phyloP scores from a whole-genome alignment of 2,329 filamentous ascomycete genomes.

The Knufia petricola region DNA sequence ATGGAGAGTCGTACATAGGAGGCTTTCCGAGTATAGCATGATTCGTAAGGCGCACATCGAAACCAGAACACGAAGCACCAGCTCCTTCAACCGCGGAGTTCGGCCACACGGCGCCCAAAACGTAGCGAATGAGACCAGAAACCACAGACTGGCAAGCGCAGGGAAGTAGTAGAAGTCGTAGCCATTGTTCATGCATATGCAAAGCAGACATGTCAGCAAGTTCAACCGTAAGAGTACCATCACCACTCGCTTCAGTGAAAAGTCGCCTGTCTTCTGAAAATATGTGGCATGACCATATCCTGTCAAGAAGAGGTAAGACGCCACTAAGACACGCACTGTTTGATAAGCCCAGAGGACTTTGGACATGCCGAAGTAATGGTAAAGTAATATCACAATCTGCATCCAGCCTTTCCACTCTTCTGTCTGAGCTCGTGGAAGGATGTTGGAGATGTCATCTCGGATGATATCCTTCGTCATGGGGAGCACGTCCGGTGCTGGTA shows the following conservation, averaged over 20 bases:
- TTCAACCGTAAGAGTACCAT: slow-evolving; percentile 50
- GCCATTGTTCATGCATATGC: slow-evolving; percentile 47
- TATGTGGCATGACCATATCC: slow-evolving; percentile 53
- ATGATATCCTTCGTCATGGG: too few species aligned
- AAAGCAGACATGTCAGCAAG: slow-evolving; percentile 43
- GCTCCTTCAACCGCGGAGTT: slow-evolving; percentile 36
- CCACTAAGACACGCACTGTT: slow-evolving; percentile 44
- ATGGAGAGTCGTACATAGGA: slow-evolving; percentile 35
- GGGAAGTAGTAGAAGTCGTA: slow-evolving; percentile 53
- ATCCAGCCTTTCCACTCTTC: slow-evolving; percentile 61
- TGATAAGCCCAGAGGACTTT: slow-evolving; percentile 45
- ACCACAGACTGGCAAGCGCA: slow-evolving; percentile 53
- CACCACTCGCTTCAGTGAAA: slow-evolving; percentile 44
- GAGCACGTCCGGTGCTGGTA: background rate
- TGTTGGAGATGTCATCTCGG: slow-evolving; percentile 14
- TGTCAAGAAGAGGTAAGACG: slow-evolving; percentile 53
- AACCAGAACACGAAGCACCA: slow-evolving; percentile 41
- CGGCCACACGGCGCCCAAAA: slow-evolving; percentile 34
- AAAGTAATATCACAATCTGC: slow-evolving; percentile 48
- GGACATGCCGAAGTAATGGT: slow-evolving; percentile 49
- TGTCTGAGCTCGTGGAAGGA: slow-evolving; percentile 47
- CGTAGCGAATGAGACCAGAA: slow-evolving; percentile 47
- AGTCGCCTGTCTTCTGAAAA: slow-evolving; percentile 48
- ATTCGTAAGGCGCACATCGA: slow-evolving; percentile 32
- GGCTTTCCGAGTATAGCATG: slow-evolving; percentile 26